Evolutionary conservation across 2,329 filamentous ascomycete genomes (phyloP), one percentile per base, ranked within the genome.

Genomic region (Ophiosphaerella narmari): DNA sequence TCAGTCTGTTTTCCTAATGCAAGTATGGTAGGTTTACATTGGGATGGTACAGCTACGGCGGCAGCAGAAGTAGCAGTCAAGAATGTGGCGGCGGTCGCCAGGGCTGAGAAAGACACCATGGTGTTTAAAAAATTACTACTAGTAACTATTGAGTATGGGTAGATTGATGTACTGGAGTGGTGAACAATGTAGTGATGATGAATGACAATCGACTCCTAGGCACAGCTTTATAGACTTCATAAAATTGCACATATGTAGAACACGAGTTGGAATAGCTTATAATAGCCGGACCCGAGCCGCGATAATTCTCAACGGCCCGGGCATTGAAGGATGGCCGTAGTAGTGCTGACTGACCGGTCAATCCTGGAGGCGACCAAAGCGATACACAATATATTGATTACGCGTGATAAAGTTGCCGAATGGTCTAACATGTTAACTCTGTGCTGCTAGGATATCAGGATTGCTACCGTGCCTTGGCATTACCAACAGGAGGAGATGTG

Each of bases 381-480:
- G 18, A 21, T 43, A 24, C 32, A 38, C 16, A 44, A 48, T 38
- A 48, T 43, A 45, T 42, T 41, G 29, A 18, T 43, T 21, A 21
- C 18, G 18, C 18, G 18, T 21, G 18, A 21, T 21, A 21, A 21
- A 21, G 18, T 21, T 21, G 18, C 18, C 4, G 18, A 21, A 21
- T 21, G 18, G 3, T 21, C 18, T 4, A 21, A 21, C 18, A 11
- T 8, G 26, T 9, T 29, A 6, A 29, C 26, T 29, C 11, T 4
- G 11, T 29, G 11, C 26, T 7, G 7, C 6, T 29, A 3, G 26
- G 11, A 29, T 6, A 29, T 29, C 7, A 29, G 26, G 11, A 8
- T 11, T 8, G 1, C 26, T 8, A 29, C 7, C 26, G 11, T 29
- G 11, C 11, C 26, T 8, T 29, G 2, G 6, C 5, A 29, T 29